Evolutionary conservation across 2,329 filamentous ascomycete genomes (phyloP), one percentile per base, ranked within the genome.

Genomic region (Cladosporium sp.): DNA sequence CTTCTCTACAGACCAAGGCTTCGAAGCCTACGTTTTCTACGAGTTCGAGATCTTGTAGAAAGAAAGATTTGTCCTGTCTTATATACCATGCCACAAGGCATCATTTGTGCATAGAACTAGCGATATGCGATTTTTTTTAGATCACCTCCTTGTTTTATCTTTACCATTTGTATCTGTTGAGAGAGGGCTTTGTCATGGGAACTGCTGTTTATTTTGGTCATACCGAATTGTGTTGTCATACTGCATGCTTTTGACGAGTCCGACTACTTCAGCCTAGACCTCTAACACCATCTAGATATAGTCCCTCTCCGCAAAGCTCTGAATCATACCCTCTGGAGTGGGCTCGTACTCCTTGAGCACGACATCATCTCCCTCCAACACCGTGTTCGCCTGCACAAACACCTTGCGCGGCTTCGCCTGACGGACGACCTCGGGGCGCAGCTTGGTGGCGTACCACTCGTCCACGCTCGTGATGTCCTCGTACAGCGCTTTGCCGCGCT

Each of bases 21-120:
- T 98, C 82, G 95, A 92, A 67, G 90, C 95, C 49, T 99, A 96
- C 80, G 95, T 98, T 76, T 97, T 93, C 83, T 99, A 98, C 80
- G 92, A 97, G 77, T 91, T 98, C 77, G 92, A 95, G 76, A 88
- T 98, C 71, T 79, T 81, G 73, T 86, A 79, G 69, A 21, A 47
- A 47, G 34, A 47, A 47, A 47, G 41, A 47, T 21, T 7, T 47
- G 10, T 8, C 8, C 49, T 52, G 2, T 15, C 12, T 26, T 30
- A 30, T 32, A 21, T n/a, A 30, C 52, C 15, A 55, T 30, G 28
- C 28, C 28, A 30, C 28, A 55, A 34, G 52, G 52, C 52, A 55
- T 55, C 10, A n/a, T 15, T 38, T 57, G 61, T 64, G 61, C 49
- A 64, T 60, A 60, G 58, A 60, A 47, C 24, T 15, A 58, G 55